Evolutionary conservation across 805 yeast genomes (phyloP), one percentile per base, ranked within the genome.

Genomic region (Ogataea trehaloabstinens): DNA sequence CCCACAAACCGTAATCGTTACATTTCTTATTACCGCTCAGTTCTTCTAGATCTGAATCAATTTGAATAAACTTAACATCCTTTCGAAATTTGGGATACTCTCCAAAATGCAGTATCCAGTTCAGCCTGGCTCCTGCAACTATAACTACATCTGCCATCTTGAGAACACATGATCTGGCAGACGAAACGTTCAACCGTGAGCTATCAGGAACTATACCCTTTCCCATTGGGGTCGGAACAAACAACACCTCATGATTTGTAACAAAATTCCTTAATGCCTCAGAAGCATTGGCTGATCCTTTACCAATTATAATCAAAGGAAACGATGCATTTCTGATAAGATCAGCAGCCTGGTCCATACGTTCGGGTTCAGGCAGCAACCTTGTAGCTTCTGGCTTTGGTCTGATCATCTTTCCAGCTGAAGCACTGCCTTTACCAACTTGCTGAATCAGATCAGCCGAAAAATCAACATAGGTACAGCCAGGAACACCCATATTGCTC

Each of bases 171-270:
- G 86, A 77, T 40, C 89, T 64, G 4, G 85, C 85, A 2, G 85
- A 77, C 0, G 84, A 73, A 11, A 78, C 68, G 47, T 82, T 82
- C 22, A 68, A 53, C 0, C 49, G 51, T 28, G 61, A 56, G 3
- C 58, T 46, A 52, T 82, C 90, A 3, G 75, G 64, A 1, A 82
- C 60, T 0, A 82, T 76, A 7, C 90, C 90, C 56, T 82, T 82
- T 0, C 85, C 90, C 90, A 82, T 82, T 3, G 90, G 88, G 0
- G 89, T 82, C 7, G 89, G 86, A 34, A 82, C 52, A 48, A 82
- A 82, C 1, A 83, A 76, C 1, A 82, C 35, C 7, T 63, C 51
- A 36, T 76, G 73, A 1, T 37, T 25, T 5, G 54, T 36, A 15
- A 82, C 67, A 35, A 82, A 66, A 0, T 46, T 28, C 2, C 73